A percentile compares a stretch with the other conserved stretches of the same genome.
These are phyloP conservation scores for Russula ochroleuca DNA, from an alignment of 768 basidiomycete genomes.

Conservation along the genomic window DNA sequence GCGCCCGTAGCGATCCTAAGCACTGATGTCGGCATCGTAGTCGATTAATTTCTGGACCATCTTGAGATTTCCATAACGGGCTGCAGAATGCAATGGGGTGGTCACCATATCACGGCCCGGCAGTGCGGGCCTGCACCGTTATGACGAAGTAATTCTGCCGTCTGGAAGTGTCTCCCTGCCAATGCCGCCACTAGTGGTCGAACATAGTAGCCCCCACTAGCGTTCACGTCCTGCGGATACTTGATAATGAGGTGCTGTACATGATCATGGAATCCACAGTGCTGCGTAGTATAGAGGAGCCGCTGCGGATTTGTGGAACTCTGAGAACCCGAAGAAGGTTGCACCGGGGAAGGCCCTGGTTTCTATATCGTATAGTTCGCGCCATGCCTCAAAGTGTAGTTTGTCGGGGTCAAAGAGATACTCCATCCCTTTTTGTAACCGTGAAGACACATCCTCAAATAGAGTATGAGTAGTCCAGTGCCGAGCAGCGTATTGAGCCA, in stretches of 20 bases:
- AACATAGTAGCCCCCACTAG: not conserved
- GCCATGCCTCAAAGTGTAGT: not conserved
- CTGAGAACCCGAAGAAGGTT: not conserved
- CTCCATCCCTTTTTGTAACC: not conserved
- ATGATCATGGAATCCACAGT: not conserved
- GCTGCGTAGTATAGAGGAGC: not conserved
- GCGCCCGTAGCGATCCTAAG: fast-evolving
- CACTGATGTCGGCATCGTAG: not conserved
- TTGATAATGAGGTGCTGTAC: not conserved
- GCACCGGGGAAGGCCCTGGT: too few species aligned
- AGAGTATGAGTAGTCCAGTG: not conserved
- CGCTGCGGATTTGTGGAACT: fast-evolving
- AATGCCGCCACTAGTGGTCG: not conserved
- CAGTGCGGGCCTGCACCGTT: not conserved
- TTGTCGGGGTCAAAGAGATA: not conserved
- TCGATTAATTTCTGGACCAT: not conserved
- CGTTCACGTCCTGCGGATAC: not conserved
- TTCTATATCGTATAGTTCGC: not conserved
- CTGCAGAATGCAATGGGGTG: not conserved
- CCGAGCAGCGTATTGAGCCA: not conserved
- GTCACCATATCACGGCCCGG: fast-evolving
- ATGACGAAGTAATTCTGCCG: not conserved
- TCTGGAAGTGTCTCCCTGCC: not conserved
- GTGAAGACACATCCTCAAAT: not conserved
- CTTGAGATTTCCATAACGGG: not conserved